Evolutionary conservation across 108 stramenopile species (phyloP).

Genomic region (Skeletonema marinoi): DNA sequence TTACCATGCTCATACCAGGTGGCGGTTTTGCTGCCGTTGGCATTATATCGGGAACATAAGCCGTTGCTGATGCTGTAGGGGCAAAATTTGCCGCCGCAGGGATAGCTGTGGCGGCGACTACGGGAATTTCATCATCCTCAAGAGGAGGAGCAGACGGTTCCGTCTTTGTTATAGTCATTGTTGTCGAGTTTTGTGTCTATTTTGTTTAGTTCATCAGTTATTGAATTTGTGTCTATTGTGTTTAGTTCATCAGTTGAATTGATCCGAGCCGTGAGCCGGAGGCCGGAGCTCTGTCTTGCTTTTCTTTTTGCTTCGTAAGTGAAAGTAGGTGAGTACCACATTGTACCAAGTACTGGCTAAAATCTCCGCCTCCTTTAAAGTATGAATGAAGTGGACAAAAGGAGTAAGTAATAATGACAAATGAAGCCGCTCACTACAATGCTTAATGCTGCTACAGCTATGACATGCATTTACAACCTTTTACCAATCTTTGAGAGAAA

Average conservation of each 20-base stretch:
- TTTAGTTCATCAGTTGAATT: no score
- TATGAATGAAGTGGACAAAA: no score
- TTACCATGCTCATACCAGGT: constrained; percentile 11
- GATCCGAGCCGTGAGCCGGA: not conserved
- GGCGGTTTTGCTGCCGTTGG: not conserved
- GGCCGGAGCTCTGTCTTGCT: not conserved
- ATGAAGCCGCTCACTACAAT: not conserved
- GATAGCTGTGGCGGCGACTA: constrained; percentile 4
- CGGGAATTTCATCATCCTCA: constrained; percentile 16
- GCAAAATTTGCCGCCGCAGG: not conserved
- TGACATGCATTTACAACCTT: not conserved
- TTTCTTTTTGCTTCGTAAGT: not conserved
- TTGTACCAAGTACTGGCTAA: no score
- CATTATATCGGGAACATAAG: not conserved
- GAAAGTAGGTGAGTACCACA: no score
- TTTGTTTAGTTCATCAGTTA: no score
- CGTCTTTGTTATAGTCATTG: not conserved
- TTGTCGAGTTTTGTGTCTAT: no score
- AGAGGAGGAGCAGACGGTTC: constrained; percentile 32
- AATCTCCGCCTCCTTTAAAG: no score
- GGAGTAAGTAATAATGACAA: no score
- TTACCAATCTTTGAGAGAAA: constrained; percentile 69
- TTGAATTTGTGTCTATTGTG: no score
- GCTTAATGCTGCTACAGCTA: not conserved
- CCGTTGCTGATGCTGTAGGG: not conserved